Base-by-base conservation (phyloP, 345 rosid genomes). In the Streptanthus diversifolius region DNA sequence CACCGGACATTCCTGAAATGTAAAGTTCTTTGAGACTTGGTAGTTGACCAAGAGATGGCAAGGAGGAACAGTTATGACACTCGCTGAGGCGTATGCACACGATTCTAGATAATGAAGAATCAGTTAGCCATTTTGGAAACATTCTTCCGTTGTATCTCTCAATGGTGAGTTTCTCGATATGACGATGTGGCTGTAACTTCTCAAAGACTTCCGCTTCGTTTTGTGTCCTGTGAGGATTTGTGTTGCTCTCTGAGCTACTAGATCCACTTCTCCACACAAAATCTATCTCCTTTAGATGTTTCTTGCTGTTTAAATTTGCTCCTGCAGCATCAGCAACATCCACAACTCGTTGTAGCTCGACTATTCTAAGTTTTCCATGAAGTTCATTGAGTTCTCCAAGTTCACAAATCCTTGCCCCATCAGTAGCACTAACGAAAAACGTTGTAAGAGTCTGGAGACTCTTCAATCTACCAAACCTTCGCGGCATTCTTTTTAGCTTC, bases 1-100 rank as follows among this genome's bases (percentile, higher is more conserved):
- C 32, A 8, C 84, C 70, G 2, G 27, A 17, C 67, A 83, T 78
- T 60, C 76, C 45, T 13, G 74, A 63, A 37, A 83, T 78, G 48
- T 44, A 27, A 30, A 83, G 83, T 17, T 80, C 72, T 73, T 72
- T 70, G 15, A 83, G 84, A 58, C 79, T 68, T 21, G 82, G 62
- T 40, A 83, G 68, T 48, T 72, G 80, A 43, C 86, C 86, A 8
- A 83, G 52, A 32, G 79, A 67, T 32, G 86, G 84, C 77, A 83
- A 75, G 27, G 68, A 75, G 24, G 62, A 44, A 51, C 86, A 78
- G 57, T 78, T 75, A 45, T 47, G 68, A 70, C 80, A 80, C 14
- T 72, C 77, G 13, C 39, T 71, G 61, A 83, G 69, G 59, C 45
- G 57, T 44, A 70, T 63, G 21, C 57, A 48, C 7, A 44, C 56